phyloP scores from a whole-genome alignment of 1,284 basidiomycete species.

The Rhodotorula sp. region DNA sequence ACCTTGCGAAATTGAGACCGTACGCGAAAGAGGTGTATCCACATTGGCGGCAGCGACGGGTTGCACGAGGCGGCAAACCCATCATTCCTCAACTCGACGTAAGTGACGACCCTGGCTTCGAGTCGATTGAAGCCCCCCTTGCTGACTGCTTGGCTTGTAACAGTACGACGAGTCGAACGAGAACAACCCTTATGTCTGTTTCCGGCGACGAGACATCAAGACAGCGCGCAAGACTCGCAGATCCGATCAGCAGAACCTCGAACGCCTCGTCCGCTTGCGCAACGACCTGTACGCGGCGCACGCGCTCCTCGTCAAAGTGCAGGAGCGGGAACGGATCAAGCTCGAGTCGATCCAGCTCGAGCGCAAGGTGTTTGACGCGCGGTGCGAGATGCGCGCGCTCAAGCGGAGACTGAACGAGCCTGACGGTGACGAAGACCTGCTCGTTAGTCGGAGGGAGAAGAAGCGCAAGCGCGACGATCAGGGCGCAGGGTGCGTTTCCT shows the following conservation, averaged over 20 bases:
- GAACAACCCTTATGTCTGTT: constrained; percentile 97
- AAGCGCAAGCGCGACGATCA: constrained; percentile 58
- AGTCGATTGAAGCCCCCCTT: too few relatives aligned
- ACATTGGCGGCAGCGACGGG: constrained; percentile 75
- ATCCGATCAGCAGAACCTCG: constrained; percentile 80
- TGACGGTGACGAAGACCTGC: constrained; percentile 75
- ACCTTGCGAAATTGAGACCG: constrained; percentile 49
- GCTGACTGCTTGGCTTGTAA: neutral
- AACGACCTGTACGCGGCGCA: constrained; percentile 69
- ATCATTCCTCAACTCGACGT: constrained; percentile 80
- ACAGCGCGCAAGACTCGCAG: constrained; percentile 90
- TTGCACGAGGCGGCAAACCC: constrained; percentile 68
- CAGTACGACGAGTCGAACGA: constrained; percentile 90
- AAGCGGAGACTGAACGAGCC: constrained; percentile 68
- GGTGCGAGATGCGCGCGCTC: constrained; percentile 70
- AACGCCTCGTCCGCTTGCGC: constrained; percentile 78
- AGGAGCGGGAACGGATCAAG: constrained; percentile 73
- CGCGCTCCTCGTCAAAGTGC: constrained; percentile 67
- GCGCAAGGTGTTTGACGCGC: constrained; percentile 72
- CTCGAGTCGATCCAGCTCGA: constrained; percentile 62
- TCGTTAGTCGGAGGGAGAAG: constrained; percentile 65
- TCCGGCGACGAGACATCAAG: constrained; percentile 92
- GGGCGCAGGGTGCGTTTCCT: constrained; percentile 38
- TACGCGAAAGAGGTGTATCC: constrained; percentile 70
- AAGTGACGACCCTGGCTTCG: constrained; percentile 44